phyloP scores from a whole-genome alignment of 2,329 filamentous ascomycete species.

The Phialophora verrucosa region DNA sequence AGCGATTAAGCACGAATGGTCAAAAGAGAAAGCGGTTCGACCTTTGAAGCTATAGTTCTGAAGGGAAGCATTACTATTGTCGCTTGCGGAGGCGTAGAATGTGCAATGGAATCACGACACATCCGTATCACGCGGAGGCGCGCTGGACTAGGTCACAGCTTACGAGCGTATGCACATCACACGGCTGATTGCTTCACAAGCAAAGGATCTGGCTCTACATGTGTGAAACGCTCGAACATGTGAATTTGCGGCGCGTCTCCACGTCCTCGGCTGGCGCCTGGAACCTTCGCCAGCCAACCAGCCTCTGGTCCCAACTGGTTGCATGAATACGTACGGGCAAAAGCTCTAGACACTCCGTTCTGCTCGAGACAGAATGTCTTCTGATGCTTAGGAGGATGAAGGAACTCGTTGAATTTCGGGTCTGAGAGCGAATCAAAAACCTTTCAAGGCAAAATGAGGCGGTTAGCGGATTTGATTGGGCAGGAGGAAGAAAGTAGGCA shows the following conservation, averaged over 20 bases:
- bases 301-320: neutral
- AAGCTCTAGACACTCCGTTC: neutral
- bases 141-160: neutral
- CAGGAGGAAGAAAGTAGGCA: slow-evolving; percentile 1
- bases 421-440: neutral
- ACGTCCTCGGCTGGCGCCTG: neutral
- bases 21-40: neutral
- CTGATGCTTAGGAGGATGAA: neutral
- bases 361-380: neutral
- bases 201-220: neutral
- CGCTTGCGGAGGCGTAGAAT: neutral
- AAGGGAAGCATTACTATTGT: neutral
- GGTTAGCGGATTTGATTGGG: neutral
- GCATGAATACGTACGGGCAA: neutral
- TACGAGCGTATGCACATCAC: neutral
- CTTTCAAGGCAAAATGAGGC: slow-evolving; percentile 3
- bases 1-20: slow-evolving; percentile 66
- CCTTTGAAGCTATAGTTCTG: neutral
- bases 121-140: neutral
- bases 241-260: neutral
- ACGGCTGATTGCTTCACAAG: neutral
- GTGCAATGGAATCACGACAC: neutral
- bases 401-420: neutral
- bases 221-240: neutral
- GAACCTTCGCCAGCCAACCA: neutral